phyloP scores from a whole-genome alignment of 1,284 basidiomycete genomes.

The Neolentinus lepideus region DNA sequence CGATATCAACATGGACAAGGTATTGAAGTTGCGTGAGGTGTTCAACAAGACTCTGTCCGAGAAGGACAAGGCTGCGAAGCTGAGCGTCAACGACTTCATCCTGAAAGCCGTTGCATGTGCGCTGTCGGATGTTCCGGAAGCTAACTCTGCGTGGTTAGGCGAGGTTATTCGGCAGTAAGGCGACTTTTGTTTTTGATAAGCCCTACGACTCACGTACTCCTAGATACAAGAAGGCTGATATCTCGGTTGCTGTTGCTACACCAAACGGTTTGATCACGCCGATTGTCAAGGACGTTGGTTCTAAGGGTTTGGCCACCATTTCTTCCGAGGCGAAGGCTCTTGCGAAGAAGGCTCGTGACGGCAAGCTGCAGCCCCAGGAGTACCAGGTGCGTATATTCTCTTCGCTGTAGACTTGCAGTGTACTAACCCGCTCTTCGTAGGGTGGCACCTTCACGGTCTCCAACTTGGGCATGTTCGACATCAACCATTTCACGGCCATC shows the following conservation, averaged over 20 bases:
- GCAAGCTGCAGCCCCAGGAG: constrained; percentile 92
- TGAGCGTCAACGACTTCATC: constrained; percentile 98
- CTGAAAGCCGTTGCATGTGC: constrained; percentile 93
- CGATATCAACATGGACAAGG: constrained; percentile 97
- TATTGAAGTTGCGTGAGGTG: constrained; percentile 88
- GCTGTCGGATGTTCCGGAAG: constrained; percentile 92
- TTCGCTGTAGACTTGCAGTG: constrained; percentile 2
- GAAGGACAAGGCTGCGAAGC: constrained; percentile 81
- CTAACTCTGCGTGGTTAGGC: constrained; percentile 96
- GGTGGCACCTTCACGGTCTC: constrained; percentile 99
- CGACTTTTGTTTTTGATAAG: constrained; percentile 5
- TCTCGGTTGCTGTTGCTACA: constrained; percentile 95
- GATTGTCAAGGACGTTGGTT: constrained; percentile 90
- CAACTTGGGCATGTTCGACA: constrained; percentile 98
- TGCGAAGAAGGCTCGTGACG: constrained; percentile 92
- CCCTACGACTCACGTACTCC: constrained; percentile 2
- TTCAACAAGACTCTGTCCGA: constrained; percentile 90
- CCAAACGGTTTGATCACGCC: constrained; percentile 96
- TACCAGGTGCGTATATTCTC: constrained; percentile 64
- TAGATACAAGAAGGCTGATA: constrained; percentile 95
- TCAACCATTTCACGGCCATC: constrained; percentile 96
- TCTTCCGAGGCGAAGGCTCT: constrained; percentile 90
- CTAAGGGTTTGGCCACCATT: constrained; percentile 89
- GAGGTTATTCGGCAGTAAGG: constrained; percentile 91
- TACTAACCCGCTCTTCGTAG: constrained; percentile 29